Evolutionary conservation across 331 rosid species (phyloP), one percentile per base, ranked within the genome.

Genomic region (Arachis monticola): DNA sequence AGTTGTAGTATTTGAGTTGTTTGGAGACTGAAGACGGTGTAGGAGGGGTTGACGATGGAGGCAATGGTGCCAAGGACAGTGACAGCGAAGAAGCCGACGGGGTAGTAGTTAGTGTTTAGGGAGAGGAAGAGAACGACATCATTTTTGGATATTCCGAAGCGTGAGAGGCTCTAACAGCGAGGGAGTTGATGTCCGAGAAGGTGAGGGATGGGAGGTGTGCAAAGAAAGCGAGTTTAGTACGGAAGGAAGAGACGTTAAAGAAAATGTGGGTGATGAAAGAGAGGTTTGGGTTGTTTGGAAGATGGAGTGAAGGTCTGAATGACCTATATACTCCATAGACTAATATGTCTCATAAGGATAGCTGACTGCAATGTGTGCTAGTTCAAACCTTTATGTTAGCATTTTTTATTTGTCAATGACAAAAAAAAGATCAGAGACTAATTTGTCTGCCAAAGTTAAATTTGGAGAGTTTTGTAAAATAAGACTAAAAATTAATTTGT

Each of bases 91-190:
- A 88, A 87, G 78, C 86, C 82, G 3, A 85, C 40, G 0, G 92
- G 85, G 62, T 71, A 87, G 27, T 83, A 86, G 62, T 82, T 77
- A 9, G 90, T 86, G 69, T 88, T 90, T 0, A 97, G 98, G 5
- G 93, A 88, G 38, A 90, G 83, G 77, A 93, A 84, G 48, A 93
- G 79, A 2, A 93, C 96, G 45, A 88, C 96, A 64, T 93, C 97
- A 81, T 81, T 87, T 81, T 90, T 93, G 73, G 69, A 40, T 10
- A 93, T n/a, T 6, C 92, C 92, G 61, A 88, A 67, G 17, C 76
- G 72, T 85, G 84, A 9, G 98, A 79, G 44, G 85, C 68, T 73
- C 77, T 80, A 10, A 77, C 60, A 1, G 77, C 81, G 0, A 74
- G 44, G 47, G 91, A 75, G 60, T 83, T 88, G 5, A 92, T 38